Conservation (phyloP, 176 grass and related monocot genomes). For the Chloris gayana region DNA sequence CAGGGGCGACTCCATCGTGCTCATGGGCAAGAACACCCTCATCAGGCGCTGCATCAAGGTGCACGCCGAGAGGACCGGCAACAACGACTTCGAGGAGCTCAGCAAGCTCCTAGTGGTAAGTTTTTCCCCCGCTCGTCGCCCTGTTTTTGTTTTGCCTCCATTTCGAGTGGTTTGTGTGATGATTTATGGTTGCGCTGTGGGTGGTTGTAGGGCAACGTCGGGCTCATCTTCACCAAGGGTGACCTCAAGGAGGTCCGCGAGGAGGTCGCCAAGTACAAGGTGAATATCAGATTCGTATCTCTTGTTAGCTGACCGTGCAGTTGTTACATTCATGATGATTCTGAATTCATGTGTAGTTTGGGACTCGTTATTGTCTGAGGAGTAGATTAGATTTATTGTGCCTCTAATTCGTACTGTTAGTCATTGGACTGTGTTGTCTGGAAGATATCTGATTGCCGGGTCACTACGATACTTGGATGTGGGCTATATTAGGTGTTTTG, state of each 20-base stretch:
- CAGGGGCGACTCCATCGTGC: constrained; percentile 75
- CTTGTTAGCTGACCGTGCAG: not conserved
- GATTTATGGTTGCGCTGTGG: not conserved
- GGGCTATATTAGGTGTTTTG: not conserved
- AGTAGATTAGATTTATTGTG: not conserved
- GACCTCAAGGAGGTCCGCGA: constrained; percentile 92
- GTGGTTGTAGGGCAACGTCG: constrained; percentile 69
- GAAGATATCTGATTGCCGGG: not conserved
- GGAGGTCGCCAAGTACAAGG: constrained; percentile 91
- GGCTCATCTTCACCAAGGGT: constrained; percentile 93
- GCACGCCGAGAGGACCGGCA: constrained; percentile 60
- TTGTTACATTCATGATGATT: no score
- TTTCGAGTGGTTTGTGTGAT: not conserved
- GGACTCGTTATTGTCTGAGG: not conserved
- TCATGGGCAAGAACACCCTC: constrained; percentile 94
- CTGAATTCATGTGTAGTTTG: not conserved
- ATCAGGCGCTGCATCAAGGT: constrained; percentile 83
- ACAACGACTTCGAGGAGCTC: constrained; percentile 59
- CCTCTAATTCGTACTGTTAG: not conserved
- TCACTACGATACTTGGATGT: not conserved
- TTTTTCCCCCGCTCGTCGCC: not conserved
- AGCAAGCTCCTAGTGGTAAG: constrained; percentile 67
- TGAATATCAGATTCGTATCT: not conserved
- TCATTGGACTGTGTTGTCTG: not conserved
- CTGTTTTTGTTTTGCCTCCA: not conserved